Evolutionary conservation across 805 yeast genomes (phyloP), one percentile per base, ranked within the genome.

Genomic region (Cyberlindnera mrakii): DNA sequence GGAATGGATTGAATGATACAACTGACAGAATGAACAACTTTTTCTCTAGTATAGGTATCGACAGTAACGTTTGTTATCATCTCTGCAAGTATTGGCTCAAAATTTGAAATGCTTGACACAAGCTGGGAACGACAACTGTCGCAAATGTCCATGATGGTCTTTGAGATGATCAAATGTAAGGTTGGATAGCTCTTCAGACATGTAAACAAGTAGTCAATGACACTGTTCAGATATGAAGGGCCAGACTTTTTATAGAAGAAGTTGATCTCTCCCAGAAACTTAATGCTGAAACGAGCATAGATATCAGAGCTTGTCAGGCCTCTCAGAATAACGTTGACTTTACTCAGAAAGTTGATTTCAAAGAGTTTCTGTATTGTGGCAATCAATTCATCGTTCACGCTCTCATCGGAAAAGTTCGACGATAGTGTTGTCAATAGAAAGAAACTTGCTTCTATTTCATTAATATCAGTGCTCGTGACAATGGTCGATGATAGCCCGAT

Each of bases 1-100:
- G 68, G 66, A 23, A 74, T 60, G 19, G 78, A 68, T 53, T 79
- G 82, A 25, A 81, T 67, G 36, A 85, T 77, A 15, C 81, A 80
- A 5, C 83, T 73, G 54, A 78, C 75, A 0, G 90, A 72, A 47
- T 78, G 75, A 32, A 77, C 68, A 59, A 85, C 67, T 45, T 85
- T 67, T 53, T 80, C 80, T 48, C 85, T 63, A 5, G 78, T 74
- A 37, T 74, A 58, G 19, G 71, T 49, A 42, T 70, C 77, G 13
- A 73, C 60, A 0, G 55, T 45, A 0, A 57, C 44, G 40, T 70
- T 67, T 13, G 59, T 59, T 9, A 80, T 55, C 74, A 78, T 71
- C 38, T 72, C 74, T 8, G 64, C 50, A 6, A 79, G 61, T 2
- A 79, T 62, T 0, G 55, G 54, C 46, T 78, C 78, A 50, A 80